These are phyloP conservation scores for Puccinia hordei DNA, from an alignment of 1,284 basidiomycete genomes.

Conservation along the genomic window DNA sequence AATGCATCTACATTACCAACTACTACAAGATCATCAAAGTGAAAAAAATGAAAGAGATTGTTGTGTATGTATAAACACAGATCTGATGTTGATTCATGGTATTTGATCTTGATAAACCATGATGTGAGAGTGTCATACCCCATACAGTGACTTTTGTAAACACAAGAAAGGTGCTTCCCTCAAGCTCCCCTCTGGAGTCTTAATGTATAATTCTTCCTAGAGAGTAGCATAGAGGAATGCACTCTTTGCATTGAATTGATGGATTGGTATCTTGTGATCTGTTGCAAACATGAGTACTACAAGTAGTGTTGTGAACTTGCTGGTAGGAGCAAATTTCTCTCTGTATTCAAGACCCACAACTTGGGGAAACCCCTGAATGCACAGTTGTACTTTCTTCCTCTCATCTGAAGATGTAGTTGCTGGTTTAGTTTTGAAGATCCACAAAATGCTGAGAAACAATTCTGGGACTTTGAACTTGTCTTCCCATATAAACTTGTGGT, in stretches of 20 bases:
- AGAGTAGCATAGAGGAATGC: constrained; percentile 55
- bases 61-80: constrained; percentile 4
- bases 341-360: not conserved
- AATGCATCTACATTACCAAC: not conserved
- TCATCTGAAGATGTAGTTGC: not conserved
- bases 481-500: not conserved
- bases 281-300: not conserved
- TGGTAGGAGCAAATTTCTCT: constrained; percentile 8
- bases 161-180: not conserved
- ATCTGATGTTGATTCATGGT: not conserved
- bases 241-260: constrained; percentile 62
- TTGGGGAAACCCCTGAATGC: constrained; percentile 18
- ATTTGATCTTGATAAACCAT: not conserved
- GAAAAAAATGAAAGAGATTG: not conserved
- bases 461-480: not conserved
- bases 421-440: constrained; percentile 23
- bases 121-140: not conserved
- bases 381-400: not conserved
- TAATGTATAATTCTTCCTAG: constrained; percentile 61
- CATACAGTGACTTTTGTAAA: constrained; percentile 9
- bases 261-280: not conserved
- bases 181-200: constrained; percentile 53
- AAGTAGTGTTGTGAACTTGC: not conserved
- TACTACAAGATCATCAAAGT: not conserved
- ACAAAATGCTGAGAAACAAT: not conserved